Conservation (phyloP, 2,329 filamentous ascomycete genomes). For the Pestalotiopsis sp. region DNA sequence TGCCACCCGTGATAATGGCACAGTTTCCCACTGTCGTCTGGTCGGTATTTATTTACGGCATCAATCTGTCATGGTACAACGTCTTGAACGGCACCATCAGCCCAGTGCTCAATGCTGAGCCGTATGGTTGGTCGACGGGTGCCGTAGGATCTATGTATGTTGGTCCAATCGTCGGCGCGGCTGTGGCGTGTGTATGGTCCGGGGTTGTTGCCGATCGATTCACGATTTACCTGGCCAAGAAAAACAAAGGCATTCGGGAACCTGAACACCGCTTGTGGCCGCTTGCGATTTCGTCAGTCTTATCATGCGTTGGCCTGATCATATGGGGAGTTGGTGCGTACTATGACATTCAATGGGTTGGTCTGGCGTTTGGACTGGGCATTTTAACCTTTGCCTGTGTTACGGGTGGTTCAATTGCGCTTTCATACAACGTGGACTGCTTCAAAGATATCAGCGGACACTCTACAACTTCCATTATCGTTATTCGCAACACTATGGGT, state of each 20-base stretch:
- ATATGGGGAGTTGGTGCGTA: conserved; percentile 52
- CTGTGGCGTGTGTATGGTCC: conserved; percentile 29
- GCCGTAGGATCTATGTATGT: conserved; percentile 36
- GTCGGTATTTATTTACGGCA: conserved; percentile 37
- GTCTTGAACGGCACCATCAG: conserved; percentile 38
- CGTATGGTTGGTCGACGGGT: conserved; percentile 37
- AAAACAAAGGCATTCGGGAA: conserved; percentile 41
- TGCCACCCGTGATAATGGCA: conserved; percentile 33
- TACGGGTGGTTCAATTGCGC: conserved; percentile 39
- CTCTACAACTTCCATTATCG: conserved; percentile 24
- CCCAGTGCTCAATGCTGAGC: conserved; percentile 31
- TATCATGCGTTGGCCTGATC: conserved; percentile 45
- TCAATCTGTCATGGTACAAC: conserved; percentile 37
- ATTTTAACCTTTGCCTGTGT: conserved; percentile 42
- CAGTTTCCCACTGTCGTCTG: conserved; percentile 35
- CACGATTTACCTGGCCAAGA: conserved; percentile 38
- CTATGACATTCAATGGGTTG: conserved; percentile 43
- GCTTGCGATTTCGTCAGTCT: conserved; percentile 32
- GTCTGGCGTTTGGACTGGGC: conserved; percentile 42
- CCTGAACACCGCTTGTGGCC: conserved; percentile 32
- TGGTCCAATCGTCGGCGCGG: conserved; percentile 30
- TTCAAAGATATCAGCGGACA: conserved; percentile 34
- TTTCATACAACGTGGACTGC: conserved; percentile 46
- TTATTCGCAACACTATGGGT: conserved; percentile 30
- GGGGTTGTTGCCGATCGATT: conserved; percentile 31